Base-by-base conservation (phyloP, 2,329 filamentous ascomycete genomes). In the Zarea fungicola region DNA sequence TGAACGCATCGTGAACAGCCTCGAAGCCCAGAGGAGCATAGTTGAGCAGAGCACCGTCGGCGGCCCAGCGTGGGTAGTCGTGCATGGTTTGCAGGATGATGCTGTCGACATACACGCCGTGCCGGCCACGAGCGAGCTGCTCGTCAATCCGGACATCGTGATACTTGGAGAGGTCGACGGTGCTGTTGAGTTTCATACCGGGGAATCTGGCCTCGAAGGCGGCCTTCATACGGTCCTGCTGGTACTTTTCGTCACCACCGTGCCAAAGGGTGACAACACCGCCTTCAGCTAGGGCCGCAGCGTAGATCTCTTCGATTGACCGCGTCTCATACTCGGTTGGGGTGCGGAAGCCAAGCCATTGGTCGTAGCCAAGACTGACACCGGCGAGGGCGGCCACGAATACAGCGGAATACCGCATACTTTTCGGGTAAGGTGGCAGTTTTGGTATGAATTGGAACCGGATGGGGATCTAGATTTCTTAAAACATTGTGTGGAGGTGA, bases 141-240 rank as follows among this genome's bases (percentile, higher is more conserved):
- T 67, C 58, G 53, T 81, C 74, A 6, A 79, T 54, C 7, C 62
- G 62, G 16, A 55, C 63, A 48, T 77, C 72, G 53, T 76, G 76
- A 53, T 80, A 80, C 55, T 80, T 80, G 51, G 75, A 78, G 0
- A 80, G 57, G 50, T 79, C 76, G 36, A 79, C 73, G 0, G 76
- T 78, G 29, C 77, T 42, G 54, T 80, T 77, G 14, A 80, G 66
- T 4, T 66, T 73, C 50, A 78, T 70, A 8, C 69, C 68, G 0
- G 75, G 75, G 54, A 78, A 80, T 1, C 64, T 61, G 1, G 57
- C 52, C 53, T 75, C 72, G 52, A 77, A 78, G 1, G 65, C 64
- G 4, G 59, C 34, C 55, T 72, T 75, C 13, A 76, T 51, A 1
- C 10, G 23, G 46, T 70, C 56, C 28, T 69, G 67, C 42, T 73